Evolutionary conservation across 352 stramenopile species (phyloP).

Genomic region (Phytophthora podocarpi): DNA sequence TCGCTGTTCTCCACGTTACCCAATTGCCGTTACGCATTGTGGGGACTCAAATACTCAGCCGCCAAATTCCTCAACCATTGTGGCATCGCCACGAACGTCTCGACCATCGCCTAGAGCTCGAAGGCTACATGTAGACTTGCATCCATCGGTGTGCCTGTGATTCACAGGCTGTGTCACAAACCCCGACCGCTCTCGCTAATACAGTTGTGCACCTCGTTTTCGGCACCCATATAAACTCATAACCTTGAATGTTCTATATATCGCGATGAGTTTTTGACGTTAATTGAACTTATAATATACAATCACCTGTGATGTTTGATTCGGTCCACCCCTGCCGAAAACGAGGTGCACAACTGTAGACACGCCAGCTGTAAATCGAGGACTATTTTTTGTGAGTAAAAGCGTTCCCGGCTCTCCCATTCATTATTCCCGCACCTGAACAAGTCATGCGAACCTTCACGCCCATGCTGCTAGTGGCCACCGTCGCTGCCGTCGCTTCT

Average conservation of each 20-base stretch:
- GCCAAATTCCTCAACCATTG: slow-evolving; percentile 47
- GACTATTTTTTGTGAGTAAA: slow-evolving; percentile 3
- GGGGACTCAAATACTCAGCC: slow-evolving; percentile 39
- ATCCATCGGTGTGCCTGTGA: too few relatives aligned
- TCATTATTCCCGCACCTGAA: slow-evolving; percentile 11
- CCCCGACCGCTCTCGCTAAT: not conserved
- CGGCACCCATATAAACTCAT: too few relatives aligned
- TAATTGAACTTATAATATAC: too few relatives aligned
- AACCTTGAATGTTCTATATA: too few relatives aligned
- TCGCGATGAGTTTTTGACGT: too few relatives aligned
- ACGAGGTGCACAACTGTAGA: too few relatives aligned
- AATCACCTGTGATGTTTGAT: too few relatives aligned
- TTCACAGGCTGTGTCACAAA: too few relatives aligned
- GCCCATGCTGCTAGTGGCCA: slow-evolving; percentile 24
- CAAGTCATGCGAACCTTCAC: slow-evolving; percentile 27
- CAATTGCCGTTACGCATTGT: slow-evolving; percentile 55
- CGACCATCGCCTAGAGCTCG: slow-evolving; percentile 14
- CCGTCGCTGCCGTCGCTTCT: slow-evolving; percentile 14
- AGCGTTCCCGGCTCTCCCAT: slow-evolving; percentile 12
- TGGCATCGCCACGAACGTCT: slow-evolving; percentile 40
- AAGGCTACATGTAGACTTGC: too few relatives aligned
- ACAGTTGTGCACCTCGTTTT: too few relatives aligned
- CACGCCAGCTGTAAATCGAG: slow-evolving; percentile 7
- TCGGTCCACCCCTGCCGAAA: too few relatives aligned
- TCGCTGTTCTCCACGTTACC: slow-evolving; percentile 51